Evolutionary conservation across 441 rosid genomes (phyloP), one percentile per base, ranked within the genome.

Genomic region (Gossypium trilobum): DNA sequence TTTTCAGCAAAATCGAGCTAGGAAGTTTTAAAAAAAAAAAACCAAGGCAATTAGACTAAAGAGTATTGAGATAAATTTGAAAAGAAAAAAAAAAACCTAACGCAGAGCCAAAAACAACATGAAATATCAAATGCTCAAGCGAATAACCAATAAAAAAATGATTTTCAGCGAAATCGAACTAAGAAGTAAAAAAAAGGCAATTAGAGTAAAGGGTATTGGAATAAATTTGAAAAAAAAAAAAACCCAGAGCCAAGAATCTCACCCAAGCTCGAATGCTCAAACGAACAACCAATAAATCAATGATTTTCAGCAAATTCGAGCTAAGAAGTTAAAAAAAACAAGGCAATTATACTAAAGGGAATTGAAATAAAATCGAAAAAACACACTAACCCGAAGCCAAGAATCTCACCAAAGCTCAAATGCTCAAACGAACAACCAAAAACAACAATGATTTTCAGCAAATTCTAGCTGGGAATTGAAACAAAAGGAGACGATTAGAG

Each of bases 171-270:
- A 59, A 27, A 27, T 27, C 31, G 1, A 27, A 27, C 31, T 4
- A 27, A 3, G 31, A 27, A 27, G 57, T 25, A 23, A 23, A 52
- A 52, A 52, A 52, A 58, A 67, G 69, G 10, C 5, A 27, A 55
- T 1, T 52, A 0, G 20, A 52, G 57, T 46, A 13, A 46, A 46
- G 52, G 14, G 52, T 46, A 46, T 52, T 52, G 19, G 5, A 52
- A 52, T 17, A 6, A 52, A 52, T 16, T 16, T 17, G 8, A 9
- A 9, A 9, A 52, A 62, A 60, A 44, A 4, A 4, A 71, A 46
- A 48, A 73, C 60, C 55, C 13, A 54, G 58, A 54, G 11, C 62
- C 71, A 16, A 72, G 58, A 61, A 73, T 75, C 71, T 73, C 70
- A 63, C 39, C 50, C 68, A 27, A 60, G 13, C 16, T 61, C 46